Evolutionary conservation across 352 stramenopile genomes (phyloP).

Genomic region (Phytophthora citrophthora): DNA sequence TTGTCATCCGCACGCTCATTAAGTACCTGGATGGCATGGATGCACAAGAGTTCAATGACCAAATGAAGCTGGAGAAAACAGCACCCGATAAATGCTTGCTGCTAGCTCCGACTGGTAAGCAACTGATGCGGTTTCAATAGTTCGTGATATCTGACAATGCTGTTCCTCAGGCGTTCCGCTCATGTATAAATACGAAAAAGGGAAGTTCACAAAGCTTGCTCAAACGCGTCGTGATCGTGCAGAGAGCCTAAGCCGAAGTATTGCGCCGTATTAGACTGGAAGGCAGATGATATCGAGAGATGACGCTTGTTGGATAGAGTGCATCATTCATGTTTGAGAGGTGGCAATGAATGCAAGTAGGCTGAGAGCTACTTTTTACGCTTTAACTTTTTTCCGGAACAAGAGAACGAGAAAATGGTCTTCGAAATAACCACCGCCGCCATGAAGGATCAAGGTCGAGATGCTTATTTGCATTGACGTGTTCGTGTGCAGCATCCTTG

Average conservation of each 20-base stretch:
- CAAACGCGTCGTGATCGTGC: constrained; percentile 76
- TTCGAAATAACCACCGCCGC: constrained; percentile 21
- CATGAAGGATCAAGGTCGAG: constrained; percentile 24
- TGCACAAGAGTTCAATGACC: constrained; percentile 72
- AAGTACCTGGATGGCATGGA: constrained; percentile 86
- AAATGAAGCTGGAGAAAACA: constrained; percentile 88
- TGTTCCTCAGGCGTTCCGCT: constrained; percentile 65
- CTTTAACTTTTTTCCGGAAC: constrained; percentile 10
- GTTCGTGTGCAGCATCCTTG: constrained; percentile 16
- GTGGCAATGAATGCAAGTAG: not conserved
- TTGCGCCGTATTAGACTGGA: constrained; percentile 67
- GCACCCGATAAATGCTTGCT: constrained; percentile 76
- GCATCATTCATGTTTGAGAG: constrained; percentile 6
- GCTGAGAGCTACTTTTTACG: not conserved
- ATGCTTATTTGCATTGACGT: constrained; percentile 39
- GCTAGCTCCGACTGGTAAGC: constrained; percentile 72
- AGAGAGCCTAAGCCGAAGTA: constrained; percentile 75
- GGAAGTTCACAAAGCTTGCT: constrained; percentile 72
- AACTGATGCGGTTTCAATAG: not conserved
- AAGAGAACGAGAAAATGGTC: constrained; percentile 1
- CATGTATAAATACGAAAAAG: constrained; percentile 85
- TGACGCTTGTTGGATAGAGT: constrained; percentile 18
- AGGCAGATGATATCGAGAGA: constrained; percentile 2
- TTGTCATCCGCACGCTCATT: constrained; percentile 87
- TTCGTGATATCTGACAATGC: constrained; percentile 8